Base-by-base conservation (phyloP, 2,329 filamentous ascomycete species). In the Fusarium mundagurra region DNA sequence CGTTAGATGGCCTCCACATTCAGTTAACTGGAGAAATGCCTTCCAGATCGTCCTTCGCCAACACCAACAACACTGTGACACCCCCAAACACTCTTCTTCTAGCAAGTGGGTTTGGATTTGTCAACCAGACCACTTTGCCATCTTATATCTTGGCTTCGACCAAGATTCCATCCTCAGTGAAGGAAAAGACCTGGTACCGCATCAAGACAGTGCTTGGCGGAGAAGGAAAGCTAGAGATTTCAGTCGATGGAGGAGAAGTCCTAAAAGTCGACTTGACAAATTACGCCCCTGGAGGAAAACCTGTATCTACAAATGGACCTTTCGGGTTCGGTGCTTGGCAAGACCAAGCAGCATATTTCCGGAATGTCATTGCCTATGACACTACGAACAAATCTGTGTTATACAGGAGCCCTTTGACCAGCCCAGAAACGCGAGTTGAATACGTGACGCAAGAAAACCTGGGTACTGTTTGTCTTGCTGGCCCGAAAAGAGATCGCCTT, bases 301-400 rank as follows among this genome's bases (percentile, higher is more conserved):
- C 64, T 24, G 38, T 48, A 8, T 57, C 61, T 13, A 44, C 44
- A 36, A 36, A 29, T 27, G 64, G 64, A 6, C 61, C 47, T 5
- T 66, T 66, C 22, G 64, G 61, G 5, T 43, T 66, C 17, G 64
- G 64, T 16, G 64, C 64, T 2, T 66, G 63, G 12, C 64, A 66
- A 31, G 64, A 65, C 2, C 61, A 66, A 11, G 63, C 31, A 38
- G 64, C 61, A 24, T 65, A 65, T 27, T 65, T 65, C 41, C 61
- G 60, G 12, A 65, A 65, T 20, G 47, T 20, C 14, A 44, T 45
- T 50, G 60, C 48, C 2, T 62, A 39, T 5, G 47, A 65, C 7
- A 34, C 62, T 11, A 38, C 48, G 16, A 38, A 22, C 31, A 63
- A 43, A 8, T 41, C 43, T 24, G 33, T 47, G 24, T 36, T 65